A percentile compares a stretch with the other conserved stretches of the same genome.
These are phyloP conservation scores for Stylonectria norvegica DNA, from an alignment of 2,329 filamentous ascomycete genomes.

Conservation along the genomic window DNA sequence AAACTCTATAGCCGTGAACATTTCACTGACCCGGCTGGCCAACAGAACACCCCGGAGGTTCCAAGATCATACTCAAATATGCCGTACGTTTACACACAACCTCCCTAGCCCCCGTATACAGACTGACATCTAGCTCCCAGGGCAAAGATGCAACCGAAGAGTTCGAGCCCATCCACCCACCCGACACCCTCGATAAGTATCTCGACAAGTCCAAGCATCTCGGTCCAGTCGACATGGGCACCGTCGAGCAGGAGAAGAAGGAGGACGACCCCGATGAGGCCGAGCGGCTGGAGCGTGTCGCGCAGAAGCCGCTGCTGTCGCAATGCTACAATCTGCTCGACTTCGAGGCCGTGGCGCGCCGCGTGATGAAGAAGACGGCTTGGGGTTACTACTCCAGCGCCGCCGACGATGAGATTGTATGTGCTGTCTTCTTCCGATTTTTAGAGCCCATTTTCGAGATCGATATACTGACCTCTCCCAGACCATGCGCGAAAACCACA, in stretches of 20 bases:
- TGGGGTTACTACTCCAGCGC: conserved; percentile 98
- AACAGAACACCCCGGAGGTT: conserved; percentile 79
- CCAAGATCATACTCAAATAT: conserved; percentile 95
- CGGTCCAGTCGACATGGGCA: conserved; percentile 84
- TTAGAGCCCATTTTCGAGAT: background rate
- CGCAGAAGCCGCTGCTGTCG: conserved; percentile 72
- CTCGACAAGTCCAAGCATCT: conserved; percentile 82
- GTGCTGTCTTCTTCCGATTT: conserved; percentile 5
- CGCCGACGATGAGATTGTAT: conserved; percentile 52
- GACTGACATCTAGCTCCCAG: conserved; percentile 26
- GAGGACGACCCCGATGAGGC: conserved; percentile 59
- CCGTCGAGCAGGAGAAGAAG: conserved; percentile 68
- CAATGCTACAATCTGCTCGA: conserved; percentile 94
- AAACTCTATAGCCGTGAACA: background rate
- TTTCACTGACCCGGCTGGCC: conserved; percentile 7
- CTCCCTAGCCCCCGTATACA: background rate
- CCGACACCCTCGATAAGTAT: conserved; percentile 82
- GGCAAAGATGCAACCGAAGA: conserved; percentile 92
- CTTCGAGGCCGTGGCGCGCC: conserved; percentile 88
- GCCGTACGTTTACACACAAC: conserved; percentile 48
- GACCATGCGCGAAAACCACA: conserved; percentile 94
- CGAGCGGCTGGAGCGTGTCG: conserved; percentile 70
- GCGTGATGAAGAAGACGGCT: conserved; percentile 91
- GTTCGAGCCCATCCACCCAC: conserved; percentile 84
- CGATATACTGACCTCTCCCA: conserved; percentile 33